Evolutionary conservation across 352 stramenopile species (phyloP).

Genomic region (Globisporangium perplexum): DNA sequence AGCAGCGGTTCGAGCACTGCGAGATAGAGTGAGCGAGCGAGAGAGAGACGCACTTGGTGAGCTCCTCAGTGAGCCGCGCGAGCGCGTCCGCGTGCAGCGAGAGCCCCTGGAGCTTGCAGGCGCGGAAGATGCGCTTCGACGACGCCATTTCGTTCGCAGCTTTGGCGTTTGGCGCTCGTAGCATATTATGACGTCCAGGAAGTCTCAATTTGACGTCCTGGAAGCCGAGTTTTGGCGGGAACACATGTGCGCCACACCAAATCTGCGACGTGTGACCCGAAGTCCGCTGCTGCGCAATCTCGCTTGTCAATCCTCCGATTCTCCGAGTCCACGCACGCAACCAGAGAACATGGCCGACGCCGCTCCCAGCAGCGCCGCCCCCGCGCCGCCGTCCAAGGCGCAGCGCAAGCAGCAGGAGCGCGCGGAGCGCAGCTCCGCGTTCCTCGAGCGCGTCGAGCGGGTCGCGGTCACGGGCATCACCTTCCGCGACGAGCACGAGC

Average conservation of each 20-base stretch:
- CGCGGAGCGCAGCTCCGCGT: constrained; percentile 5
- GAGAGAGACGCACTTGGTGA: constrained; percentile 36
- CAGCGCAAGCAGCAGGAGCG: constrained; percentile 13
- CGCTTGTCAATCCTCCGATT: not conserved
- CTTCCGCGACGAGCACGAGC: constrained; percentile 10
- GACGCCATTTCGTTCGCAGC: constrained; percentile 31
- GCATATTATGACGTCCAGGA: not conserved
- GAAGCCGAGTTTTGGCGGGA: not conserved
- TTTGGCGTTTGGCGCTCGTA: not conserved
- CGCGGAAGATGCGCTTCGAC: constrained; percentile 77
- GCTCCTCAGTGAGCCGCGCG: constrained; percentile 51
- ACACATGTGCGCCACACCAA: not conserved
- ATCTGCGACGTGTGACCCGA: not conserved
- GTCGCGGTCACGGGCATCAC: constrained; percentile 6
- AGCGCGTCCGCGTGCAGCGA: constrained; percentile 74
- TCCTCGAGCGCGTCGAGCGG: constrained; percentile 9
- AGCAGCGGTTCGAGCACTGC: no score
- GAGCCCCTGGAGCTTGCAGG: constrained; percentile 81
- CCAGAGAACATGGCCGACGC: not conserved
- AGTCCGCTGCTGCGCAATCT: not conserved
- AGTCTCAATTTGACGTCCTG: not conserved
- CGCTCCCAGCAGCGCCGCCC: not conserved
- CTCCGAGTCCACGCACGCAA: not conserved
- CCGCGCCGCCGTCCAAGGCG: not conserved
- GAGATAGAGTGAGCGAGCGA: not conserved